Evolutionary conservation across 371 early-diverging fungal genomes (phyloP).

Genomic region (Rhizopus arrhizus): DNA sequence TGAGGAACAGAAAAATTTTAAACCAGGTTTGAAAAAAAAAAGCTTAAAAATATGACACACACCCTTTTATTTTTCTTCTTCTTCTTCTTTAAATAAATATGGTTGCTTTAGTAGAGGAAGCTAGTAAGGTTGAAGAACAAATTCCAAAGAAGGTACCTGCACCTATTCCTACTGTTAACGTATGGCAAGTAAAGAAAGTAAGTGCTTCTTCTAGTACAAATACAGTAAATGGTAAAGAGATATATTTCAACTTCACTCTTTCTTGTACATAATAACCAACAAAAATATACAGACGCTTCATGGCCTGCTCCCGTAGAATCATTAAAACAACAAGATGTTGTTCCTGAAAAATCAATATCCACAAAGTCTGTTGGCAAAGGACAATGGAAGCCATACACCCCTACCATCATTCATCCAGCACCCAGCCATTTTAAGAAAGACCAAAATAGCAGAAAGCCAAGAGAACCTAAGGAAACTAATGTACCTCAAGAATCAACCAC

Average conservation of each 20-base stretch:
- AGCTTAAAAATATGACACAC: constrained; percentile 3
- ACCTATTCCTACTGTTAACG: constrained; percentile 51
- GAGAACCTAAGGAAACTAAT: neutral
- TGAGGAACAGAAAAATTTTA: constrained; percentile 3
- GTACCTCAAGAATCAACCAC: neutral
- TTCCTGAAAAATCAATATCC: constrained; percentile 8
- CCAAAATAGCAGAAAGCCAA: neutral
- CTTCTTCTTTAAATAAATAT: neutral
- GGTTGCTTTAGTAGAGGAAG: constrained; percentile 11
- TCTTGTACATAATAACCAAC: neutral
- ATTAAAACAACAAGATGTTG: constrained; percentile 12
- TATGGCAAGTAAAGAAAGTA: constrained; percentile 50
- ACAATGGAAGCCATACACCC: constrained; percentile 54
- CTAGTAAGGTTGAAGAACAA: constrained; percentile 7
- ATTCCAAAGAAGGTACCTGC: constrained; percentile 32
- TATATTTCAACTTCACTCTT: neutral
- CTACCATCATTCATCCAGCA: constrained; percentile 54
- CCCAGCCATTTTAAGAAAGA: constrained; percentile 29
- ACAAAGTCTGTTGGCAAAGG: constrained; percentile 30
- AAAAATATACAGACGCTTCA: constrained; percentile 12
- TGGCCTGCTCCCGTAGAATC: constrained; percentile 35
- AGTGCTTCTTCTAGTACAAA: neutral
- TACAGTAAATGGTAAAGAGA: constrained; percentile 9
- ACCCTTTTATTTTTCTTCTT: neutral
- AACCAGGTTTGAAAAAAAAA: constrained; percentile 6